Conservation (phyloP, 176 grass and related monocot species). For the Saccharum spontaneum region DNA sequence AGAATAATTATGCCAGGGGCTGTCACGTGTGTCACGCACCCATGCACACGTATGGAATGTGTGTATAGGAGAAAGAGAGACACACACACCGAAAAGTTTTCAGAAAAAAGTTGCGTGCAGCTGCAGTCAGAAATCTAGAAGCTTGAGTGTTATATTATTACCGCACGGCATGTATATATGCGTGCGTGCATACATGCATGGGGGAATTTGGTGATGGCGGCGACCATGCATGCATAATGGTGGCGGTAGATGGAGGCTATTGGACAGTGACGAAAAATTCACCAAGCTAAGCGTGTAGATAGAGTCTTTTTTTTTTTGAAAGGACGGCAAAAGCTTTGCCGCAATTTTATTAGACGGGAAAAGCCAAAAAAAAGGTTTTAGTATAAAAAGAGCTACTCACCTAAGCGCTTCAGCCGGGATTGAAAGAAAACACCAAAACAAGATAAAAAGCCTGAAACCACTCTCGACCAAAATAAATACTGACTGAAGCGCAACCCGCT, state of each 20-base stretch:
- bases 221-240: neutral
- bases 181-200: neutral
- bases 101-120: neutral
- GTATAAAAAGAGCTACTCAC: too few species aligned
- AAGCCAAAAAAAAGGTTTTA: too few species aligned
- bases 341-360: too few species aligned
- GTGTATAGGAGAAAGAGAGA: neutral
- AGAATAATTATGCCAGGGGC: neutral
- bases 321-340: too few species aligned
- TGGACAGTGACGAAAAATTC: slow-evolving; percentile 5
- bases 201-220: neutral
- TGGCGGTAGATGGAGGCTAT: neutral
- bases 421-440: too few species aligned
- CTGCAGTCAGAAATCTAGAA: neutral
- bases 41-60: neutral
- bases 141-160: neutral
- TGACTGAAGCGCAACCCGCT: too few species aligned
- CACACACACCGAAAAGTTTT: neutral
- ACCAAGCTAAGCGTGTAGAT: neutral
- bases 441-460: too few species aligned
- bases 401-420: too few species aligned
- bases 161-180: neutral
- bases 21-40: slow-evolving; percentile 4
- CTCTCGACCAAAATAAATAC: too few species aligned
- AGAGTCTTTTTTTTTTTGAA: neutral